Conservation (phyloP, 2,329 filamentous ascomycete species). For the Pezicula rhizophila region DNA sequence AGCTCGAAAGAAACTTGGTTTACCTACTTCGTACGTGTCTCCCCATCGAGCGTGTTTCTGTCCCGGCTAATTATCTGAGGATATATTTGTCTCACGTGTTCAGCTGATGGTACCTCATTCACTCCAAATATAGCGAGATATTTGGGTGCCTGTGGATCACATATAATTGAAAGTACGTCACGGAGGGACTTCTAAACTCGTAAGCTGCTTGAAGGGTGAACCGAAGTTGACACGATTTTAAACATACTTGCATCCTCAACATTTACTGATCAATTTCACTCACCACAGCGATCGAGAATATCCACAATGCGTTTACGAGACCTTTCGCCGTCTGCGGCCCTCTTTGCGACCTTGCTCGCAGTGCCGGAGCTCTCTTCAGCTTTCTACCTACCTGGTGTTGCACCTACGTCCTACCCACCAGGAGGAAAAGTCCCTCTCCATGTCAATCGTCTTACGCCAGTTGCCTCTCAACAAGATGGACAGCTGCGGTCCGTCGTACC, state of each 20-base stretch:
- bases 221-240: background rate
- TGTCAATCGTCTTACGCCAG: conserved; percentile 88
- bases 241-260: background rate
- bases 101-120: background rate
- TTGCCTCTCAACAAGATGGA: conserved; percentile 69
- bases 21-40: no score
- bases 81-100: background rate
- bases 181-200: conserved; percentile 7
- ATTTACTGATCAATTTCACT: background rate
- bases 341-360: conserved; percentile 44
- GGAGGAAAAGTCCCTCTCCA: conserved; percentile 78
- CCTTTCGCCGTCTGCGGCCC: conserved; percentile 35
- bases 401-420: conserved; percentile 82
- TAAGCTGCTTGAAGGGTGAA: conserved; percentile 11
- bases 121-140: background rate
- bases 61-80: background rate
- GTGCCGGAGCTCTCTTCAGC: conserved; percentile 53
- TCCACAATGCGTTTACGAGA: conserved; percentile 25
- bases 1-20: no score
- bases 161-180: conserved; percentile 9
- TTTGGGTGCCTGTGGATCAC: conserved; percentile 1
- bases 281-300: conserved; percentile 7
- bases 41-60: no score
- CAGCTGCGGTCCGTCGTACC: conserved; percentile 88
- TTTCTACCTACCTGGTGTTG: conserved; percentile 95